Percentiles rank a stretch among this genome's conserved stretches.
Evolutionary conservation across 768 basidiomycete genomes (phyloP).

Genomic region (Tricholoma terreum): DNA sequence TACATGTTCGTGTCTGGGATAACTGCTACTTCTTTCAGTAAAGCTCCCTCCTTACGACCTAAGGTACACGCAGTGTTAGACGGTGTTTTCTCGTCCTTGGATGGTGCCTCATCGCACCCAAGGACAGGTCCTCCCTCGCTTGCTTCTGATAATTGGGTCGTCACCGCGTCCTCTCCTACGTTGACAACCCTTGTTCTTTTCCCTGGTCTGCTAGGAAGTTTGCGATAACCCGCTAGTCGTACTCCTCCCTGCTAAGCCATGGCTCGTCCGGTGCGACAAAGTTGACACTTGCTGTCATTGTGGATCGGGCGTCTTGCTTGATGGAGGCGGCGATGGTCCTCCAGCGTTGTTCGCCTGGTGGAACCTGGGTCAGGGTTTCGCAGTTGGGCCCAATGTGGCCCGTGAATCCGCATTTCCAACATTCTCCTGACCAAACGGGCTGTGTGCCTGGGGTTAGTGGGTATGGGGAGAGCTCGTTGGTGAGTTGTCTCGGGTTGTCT

Average conservation of each 20-base stretch:
- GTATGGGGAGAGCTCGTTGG: background rate
- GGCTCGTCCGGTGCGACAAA: background rate
- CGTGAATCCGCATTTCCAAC: background rate
- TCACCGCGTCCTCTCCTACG: background rate
- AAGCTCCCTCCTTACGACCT: constrained; percentile 9
- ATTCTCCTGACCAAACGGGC: background rate
- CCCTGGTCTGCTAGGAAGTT: background rate
- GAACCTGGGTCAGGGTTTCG: background rate
- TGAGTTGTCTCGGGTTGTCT: background rate
- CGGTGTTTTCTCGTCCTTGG: background rate
- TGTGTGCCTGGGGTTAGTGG: background rate
- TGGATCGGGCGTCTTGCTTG: background rate
- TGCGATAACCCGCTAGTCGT: background rate
- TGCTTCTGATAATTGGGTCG: background rate
- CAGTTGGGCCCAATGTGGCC: background rate
- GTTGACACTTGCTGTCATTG: background rate
- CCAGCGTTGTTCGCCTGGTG: background rate
- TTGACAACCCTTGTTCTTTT: background rate
- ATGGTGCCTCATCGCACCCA: background rate
- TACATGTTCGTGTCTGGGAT: constrained; percentile 1
- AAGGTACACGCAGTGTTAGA: background rate
- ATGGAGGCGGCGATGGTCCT: background rate
- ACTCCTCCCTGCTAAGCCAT: background rate
- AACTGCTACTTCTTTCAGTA: background rate
- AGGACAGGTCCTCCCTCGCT: background rate